These are phyloP conservation scores for Discostella pseudostelligera DNA, from an alignment of 108 stramenopile genomes.

Conservation along the genomic window DNA sequence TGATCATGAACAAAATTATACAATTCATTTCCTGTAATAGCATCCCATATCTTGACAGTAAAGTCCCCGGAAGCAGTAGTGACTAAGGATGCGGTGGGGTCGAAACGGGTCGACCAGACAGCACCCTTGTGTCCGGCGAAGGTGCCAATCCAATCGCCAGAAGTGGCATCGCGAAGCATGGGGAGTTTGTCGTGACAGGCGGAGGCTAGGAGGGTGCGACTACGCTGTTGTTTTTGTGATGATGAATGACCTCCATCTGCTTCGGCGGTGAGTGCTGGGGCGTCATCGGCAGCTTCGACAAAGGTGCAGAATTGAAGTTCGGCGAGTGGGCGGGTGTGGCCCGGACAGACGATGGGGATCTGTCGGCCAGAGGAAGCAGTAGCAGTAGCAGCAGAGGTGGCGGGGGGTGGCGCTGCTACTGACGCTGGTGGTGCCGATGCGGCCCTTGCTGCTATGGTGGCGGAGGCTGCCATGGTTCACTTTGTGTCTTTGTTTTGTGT, in stretches of 20 bases:
- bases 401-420: constrained; percentile 32
- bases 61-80: constrained; percentile 91
- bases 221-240: not conserved
- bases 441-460: no score
- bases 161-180: constrained; percentile 93
- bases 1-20: constrained; percentile 88
- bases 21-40: constrained; percentile 77
- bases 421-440: no score
- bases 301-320: constrained; percentile 81
- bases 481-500: no score
- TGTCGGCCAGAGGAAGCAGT: constrained; percentile 50
- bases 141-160: constrained; percentile 99
- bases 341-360: constrained; percentile 94
- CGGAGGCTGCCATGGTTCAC: no score
- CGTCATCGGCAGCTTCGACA: constrained; percentile 46
- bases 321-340: constrained; percentile 89
- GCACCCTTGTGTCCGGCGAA: constrained; percentile 99
- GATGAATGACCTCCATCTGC: no score
- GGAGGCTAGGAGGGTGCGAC: constrained; percentile 70
- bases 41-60: constrained; percentile 85
- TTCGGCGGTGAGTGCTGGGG: no score
- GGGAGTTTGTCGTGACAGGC: constrained; percentile 91
- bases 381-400: constrained; percentile 11
- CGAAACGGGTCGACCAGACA: constrained; percentile 96
- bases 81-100: constrained; percentile 77